Base-by-base conservation (phyloP, 1,284 basidiomycete genomes). In the Stygiomarasmius scandens region DNA sequence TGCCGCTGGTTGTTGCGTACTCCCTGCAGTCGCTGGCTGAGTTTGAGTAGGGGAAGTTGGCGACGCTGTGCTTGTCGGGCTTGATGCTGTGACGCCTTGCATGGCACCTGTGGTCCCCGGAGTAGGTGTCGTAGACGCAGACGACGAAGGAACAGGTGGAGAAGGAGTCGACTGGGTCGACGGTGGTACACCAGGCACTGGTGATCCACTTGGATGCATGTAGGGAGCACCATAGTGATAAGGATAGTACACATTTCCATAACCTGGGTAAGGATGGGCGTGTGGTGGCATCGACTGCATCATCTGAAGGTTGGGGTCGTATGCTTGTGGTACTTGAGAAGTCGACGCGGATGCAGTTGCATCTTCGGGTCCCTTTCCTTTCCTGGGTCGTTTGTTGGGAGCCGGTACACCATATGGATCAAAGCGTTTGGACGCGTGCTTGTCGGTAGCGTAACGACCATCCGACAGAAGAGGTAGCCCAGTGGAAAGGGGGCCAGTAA, bases 401-500 rank as follows among this genome's bases (percentile, higher is more conserved):
- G 63, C 41, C 19, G 67, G 61, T 0, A 67, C 50, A 25, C 66
- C 62, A 61, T 82, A 80, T 52, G 87, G 86, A 27, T 80, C 81
- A 61, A 74, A 87, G 6, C 87, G 81, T 65, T 82, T 81, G 29
- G 80, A 63, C 69, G 70, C 4, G 70, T 64, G 32, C 50, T 60
- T 29, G 20, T 22, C 36, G 34, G 74, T 74, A 5, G 69, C 47
- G 58, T 69, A 22, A 70, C 77, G 63, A 64, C 77, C 73, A 43
- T 81, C 79, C 6, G 74, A 79, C 53, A 86, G 77, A 44, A 86
- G 77, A 8, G 84, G 82, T 16, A 81, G 70, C 12, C 77, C 81
- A 16, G 78, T 74, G 2, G 83, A 78, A 20, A 86, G 67, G 0
- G 84, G 78, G 0, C 80, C 74, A 8, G 80, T 67, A 48, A 82